Evolutionary conservation across 441 rosid genomes (phyloP).

Genomic region (Adansonia grandidieri): DNA sequence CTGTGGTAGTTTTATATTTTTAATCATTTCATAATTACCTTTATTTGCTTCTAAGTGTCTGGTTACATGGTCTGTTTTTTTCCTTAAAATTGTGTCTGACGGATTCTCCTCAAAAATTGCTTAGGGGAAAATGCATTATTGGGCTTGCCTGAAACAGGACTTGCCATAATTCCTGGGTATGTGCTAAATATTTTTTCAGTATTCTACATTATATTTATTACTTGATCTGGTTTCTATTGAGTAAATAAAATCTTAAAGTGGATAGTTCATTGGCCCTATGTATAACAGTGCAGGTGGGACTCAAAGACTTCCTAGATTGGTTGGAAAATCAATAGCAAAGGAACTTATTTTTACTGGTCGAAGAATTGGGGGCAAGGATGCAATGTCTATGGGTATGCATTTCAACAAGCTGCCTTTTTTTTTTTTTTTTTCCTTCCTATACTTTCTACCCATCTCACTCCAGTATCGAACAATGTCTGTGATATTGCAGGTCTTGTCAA

Average conservation of each 20-base stretch:
- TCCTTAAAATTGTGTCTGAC: background rate
- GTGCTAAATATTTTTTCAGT: slow-evolving; percentile 25
- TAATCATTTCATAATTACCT: slow-evolving; percentile 12
- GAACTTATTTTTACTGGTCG: slow-evolving; percentile 86
- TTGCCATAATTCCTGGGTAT: slow-evolving; percentile 93
- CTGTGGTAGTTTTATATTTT: slow-evolving; percentile 59
- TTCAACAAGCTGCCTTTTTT: background rate
- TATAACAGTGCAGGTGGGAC: slow-evolving; percentile 62
- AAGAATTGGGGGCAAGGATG: slow-evolving; percentile 73
- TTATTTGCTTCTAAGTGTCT: slow-evolving; percentile 2
- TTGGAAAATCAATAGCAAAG: slow-evolving; percentile 78
- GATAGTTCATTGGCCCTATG: background rate
- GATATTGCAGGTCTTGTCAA: slow-evolving; percentile 69
- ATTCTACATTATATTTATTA: background rate
- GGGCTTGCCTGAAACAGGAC: slow-evolving; percentile 96
- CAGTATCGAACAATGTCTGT: slow-evolving; percentile 16
- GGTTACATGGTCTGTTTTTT: background rate
- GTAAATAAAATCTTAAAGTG: slow-evolving; percentile 20
- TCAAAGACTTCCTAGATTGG: slow-evolving; percentile 81
- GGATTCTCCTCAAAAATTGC: slow-evolving; percentile 20
- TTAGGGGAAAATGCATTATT: slow-evolving; percentile 80
- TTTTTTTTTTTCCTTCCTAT: background rate
- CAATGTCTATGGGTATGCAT: slow-evolving; percentile 61
- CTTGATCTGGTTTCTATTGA: background rate
- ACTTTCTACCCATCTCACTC: background rate